These are phyloP conservation scores for Leucocoprinus leucothites DNA, from an alignment of 768 basidiomycete species.

Conservation along the genomic window DNA sequence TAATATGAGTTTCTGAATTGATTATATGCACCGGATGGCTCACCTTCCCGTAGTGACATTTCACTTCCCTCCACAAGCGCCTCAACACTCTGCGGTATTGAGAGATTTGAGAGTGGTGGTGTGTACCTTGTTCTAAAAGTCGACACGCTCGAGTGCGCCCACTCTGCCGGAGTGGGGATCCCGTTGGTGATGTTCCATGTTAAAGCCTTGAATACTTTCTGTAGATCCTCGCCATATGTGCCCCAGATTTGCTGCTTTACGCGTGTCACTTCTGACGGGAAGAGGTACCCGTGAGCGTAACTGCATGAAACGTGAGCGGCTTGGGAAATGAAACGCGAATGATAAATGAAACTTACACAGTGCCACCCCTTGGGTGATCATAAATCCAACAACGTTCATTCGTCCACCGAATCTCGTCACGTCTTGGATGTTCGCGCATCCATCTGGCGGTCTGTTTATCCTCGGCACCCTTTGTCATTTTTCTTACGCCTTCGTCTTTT, in stretches of 20 bases:
- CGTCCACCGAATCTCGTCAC: constrained; percentile 79
- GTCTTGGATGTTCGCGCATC: constrained; percentile 84
- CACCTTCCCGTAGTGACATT: constrained; percentile 62
- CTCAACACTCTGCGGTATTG: constrained; percentile 73
- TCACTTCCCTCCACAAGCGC: constrained; percentile 91
- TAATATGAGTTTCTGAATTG: constrained; percentile 4
- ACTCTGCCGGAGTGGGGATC: constrained; percentile 50
- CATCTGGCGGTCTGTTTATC: constrained; percentile 93
- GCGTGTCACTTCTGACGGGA: constrained; percentile 81
- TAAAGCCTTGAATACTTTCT: constrained; percentile 26
- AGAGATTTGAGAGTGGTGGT: constrained; percentile 65
- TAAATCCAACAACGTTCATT: constrained; percentile 97
- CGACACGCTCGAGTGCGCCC: constrained; percentile 83
- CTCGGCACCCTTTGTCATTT: constrained; percentile 76
- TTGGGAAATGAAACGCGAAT: background rate
- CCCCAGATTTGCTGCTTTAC: constrained; percentile 52
- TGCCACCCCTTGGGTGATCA: constrained; percentile 92
- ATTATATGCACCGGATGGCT: background rate
- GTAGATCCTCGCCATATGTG: constrained; percentile 45
- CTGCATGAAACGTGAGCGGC: constrained; percentile 32
- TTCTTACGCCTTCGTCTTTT: constrained; percentile 65
- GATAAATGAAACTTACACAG: constrained; percentile 61
- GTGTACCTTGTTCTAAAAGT: constrained; percentile 78
- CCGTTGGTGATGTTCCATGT: constrained; percentile 23
- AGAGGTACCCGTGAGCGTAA: constrained; percentile 93